Percentiles rank a stretch among this genome's conserved stretches.
Evolutionary conservation across 2,329 filamentous ascomycete species (phyloP).

Genomic region (Ceratocystis lukuohia): DNA sequence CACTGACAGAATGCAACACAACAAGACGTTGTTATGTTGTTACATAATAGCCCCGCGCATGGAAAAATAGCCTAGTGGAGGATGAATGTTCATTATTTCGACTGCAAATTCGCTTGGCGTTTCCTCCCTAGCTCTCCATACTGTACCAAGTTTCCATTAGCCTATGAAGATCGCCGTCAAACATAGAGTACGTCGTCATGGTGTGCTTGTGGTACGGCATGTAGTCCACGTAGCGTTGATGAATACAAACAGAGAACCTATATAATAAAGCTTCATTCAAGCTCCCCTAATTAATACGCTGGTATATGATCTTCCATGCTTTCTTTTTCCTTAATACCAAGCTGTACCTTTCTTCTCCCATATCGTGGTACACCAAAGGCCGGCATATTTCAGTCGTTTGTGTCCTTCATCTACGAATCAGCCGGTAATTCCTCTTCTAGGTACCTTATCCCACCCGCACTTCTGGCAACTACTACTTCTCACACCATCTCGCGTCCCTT

Average conservation of each 20-base stretch:
- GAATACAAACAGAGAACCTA: neutral
- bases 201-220: neutral
- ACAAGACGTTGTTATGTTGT: neutral
- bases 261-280: neutral
- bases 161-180: neutral
- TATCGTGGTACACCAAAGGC: neutral
- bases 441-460: neutral
- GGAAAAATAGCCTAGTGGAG: neutral
- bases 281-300: neutral
- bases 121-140: neutral
- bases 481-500: neutral
- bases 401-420: neutral
- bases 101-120: neutral
- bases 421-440: neutral
- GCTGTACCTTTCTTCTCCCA: neutral
- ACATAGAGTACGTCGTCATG: neutral
- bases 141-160: neutral
- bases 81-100: neutral
- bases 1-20: neutral
- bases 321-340: too few relatives aligned
- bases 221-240: neutral
- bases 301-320: neutral
- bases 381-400: neutral
- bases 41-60: neutral
- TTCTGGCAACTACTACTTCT: neutral